phyloP scores from a whole-genome alignment of 768 basidiomycete species.

The Boletales sp. region DNA sequence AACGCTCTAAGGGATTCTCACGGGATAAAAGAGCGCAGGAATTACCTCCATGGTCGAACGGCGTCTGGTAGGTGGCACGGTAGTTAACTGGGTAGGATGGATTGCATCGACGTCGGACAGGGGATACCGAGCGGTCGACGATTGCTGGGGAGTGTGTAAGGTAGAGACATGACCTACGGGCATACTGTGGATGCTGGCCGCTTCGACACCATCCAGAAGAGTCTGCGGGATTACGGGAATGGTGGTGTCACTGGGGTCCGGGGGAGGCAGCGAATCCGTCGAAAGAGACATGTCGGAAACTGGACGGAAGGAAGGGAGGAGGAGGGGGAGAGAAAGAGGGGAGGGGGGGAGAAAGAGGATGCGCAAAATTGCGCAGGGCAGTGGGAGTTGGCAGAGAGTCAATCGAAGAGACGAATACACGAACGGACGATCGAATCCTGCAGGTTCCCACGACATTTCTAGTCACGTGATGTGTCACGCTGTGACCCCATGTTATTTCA shows the following conservation, averaged over 20 bases:
- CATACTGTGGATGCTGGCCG: slow-evolving; percentile 57
- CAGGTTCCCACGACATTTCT: slow-evolving; percentile 9
- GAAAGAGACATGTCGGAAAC: background rate
- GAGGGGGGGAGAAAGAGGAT: background rate
- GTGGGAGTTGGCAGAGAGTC: slow-evolving; percentile 1
- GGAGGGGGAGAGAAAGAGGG: background rate
- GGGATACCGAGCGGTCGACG: slow-evolving; percentile 32
- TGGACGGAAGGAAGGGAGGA: slow-evolving; percentile 4
- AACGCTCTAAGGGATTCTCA: slow-evolving; percentile 5
- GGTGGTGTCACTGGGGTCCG: slow-evolving; percentile 16
- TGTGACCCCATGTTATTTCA: no score
- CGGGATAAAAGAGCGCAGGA: slow-evolving; percentile 2
- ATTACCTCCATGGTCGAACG: slow-evolving; percentile 59
- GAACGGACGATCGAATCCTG: no score
- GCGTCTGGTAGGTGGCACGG: slow-evolving; percentile 33
- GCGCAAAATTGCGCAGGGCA: slow-evolving; percentile 1
- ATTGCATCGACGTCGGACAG: slow-evolving; percentile 1
- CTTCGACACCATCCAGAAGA: slow-evolving; percentile 42
- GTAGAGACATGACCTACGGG: slow-evolving; percentile 51
- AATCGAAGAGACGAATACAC: background rate
- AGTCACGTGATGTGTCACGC: no score
- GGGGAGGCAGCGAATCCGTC: background rate
- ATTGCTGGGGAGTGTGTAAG: slow-evolving; percentile 32
- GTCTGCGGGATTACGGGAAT: slow-evolving; percentile 31
- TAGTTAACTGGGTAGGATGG: slow-evolving; percentile 8